Evolutionary conservation across 495 filamentous ascomycete genomes (phyloP), one percentile per base, ranked within the genome.

Genomic region (Cladorrhinum samala): DNA sequence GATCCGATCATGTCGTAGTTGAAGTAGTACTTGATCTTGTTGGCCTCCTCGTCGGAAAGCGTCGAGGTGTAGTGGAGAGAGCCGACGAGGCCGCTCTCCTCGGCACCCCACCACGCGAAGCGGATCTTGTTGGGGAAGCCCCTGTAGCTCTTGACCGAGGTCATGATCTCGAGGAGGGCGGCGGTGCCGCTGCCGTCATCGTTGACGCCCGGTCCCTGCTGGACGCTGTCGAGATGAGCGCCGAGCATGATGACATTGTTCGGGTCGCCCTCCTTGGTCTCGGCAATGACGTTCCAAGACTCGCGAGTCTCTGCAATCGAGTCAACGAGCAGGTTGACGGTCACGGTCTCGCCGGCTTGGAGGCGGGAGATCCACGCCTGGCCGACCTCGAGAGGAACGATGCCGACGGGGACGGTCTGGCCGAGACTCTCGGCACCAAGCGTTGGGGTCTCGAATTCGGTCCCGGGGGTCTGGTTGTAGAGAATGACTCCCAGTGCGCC

Each of bases 1-100:
- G 78, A 83, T 25, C 83, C 86, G 51, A 88, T 84, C 86, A 88
- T 89, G 69, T 89, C 86, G 59, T 86, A 86, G 70, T 89, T 87
- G 61, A 89, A 83, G 61, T 87, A 87, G 6, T 85, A 75, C 11
- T 75, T 68, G 59, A 89, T 79, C 56, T 81, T 80, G 36, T 68
- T 69, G 9, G 75, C 70, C n/a, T 69, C 72, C 0, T 63, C 52
- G 14, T 65, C 53, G 24, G 77, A 60, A 7, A 62, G 53, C 3
- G 57, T 46, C n/a, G 53, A 53, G 52, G 84, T 77, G 62, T 85
- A 88, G 64, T 78, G 72, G 13, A 71, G 69, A 19, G 80, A 78
- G 21, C 86, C 86, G 13, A 88, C 60, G 19, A 87, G 74, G 44
- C 83, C 84, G 50, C 70, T 72, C 65, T 84, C 79, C 63, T 88